Conservation (phyloP, 176 grass and related monocot genomes). For the Hyparrhenia diplandra region DNA sequence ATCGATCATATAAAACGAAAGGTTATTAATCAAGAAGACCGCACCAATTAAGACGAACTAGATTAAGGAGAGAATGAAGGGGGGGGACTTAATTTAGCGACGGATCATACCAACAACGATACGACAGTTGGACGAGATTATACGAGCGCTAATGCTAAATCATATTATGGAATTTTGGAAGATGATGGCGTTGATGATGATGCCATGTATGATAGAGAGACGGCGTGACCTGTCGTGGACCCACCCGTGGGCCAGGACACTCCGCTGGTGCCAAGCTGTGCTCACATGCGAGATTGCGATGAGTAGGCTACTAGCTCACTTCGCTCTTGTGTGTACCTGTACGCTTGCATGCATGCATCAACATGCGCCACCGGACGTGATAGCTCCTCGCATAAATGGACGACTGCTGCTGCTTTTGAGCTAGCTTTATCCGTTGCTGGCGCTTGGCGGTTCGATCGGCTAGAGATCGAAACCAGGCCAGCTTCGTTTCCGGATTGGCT, state of each 20-base stretch:
- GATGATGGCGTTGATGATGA: neutral
- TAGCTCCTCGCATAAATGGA: constrained; percentile 12
- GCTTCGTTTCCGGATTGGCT: neutral
- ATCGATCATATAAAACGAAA: neutral
- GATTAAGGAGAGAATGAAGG: neutral
- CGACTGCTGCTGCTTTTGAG: too few relatives aligned
- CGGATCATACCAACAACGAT: neutral
- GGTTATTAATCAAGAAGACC: neutral
- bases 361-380: constrained; percentile 12
- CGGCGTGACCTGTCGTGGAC: constrained; percentile 37
- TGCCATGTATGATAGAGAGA: neutral
- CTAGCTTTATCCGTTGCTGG: neutral
- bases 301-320: too few relatives aligned
- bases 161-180: neutral
- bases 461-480: neutral
- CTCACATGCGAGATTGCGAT: constrained; percentile 38
- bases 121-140: constrained; percentile 32
- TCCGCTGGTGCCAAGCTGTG: constrained; percentile 36
- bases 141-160: neutral
- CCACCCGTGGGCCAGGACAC: neutral
- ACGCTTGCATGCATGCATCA: neutral
- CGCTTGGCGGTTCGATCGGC: neutral
- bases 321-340: neutral
- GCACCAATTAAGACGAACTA: neutral
- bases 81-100: neutral